phyloP scores from a whole-genome alignment of 306 rosid genomes.

The Quercus suber region DNA sequence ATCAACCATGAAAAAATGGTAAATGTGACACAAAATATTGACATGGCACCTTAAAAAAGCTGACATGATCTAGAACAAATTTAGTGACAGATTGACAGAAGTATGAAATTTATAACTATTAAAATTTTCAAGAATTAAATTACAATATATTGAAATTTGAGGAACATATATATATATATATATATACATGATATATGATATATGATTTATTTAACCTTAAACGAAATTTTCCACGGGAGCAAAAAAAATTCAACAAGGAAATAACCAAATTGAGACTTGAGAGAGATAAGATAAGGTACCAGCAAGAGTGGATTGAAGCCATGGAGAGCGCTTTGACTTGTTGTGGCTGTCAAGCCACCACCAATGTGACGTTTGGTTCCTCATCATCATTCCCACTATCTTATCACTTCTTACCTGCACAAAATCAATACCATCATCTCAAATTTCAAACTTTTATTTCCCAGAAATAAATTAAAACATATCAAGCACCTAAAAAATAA shows the following conservation, averaged over 20 bases:
- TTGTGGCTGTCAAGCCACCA: constrained; percentile 72
- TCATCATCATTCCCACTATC: constrained; percentile 35
- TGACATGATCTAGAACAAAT: no score
- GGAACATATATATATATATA: no score
- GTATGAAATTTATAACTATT: no score
- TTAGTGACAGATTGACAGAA: no score
- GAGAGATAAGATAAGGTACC: constrained; percentile 37
- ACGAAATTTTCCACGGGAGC: no score
- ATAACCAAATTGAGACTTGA: not conserved
- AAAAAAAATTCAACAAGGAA: not conserved
- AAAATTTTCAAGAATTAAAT: no score
- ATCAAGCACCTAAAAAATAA: not conserved
- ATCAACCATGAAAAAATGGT: no score
- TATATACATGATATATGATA: no score
- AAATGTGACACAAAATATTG: no score
- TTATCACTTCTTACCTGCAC: constrained; percentile 27
- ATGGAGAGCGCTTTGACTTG: constrained; percentile 52
- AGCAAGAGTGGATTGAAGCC: constrained; percentile 76
- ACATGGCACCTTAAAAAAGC: no score
- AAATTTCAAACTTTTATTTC: not conserved
- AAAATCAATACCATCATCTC: constrained; percentile 17
- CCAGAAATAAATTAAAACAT: not conserved
- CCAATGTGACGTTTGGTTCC: constrained; percentile 44
- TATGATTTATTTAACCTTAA: no score
- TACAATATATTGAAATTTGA: no score